Evolutionary conservation across 2,329 filamentous ascomycete species (phyloP).

Genomic region (Colletotrichum endophyticum): DNA sequence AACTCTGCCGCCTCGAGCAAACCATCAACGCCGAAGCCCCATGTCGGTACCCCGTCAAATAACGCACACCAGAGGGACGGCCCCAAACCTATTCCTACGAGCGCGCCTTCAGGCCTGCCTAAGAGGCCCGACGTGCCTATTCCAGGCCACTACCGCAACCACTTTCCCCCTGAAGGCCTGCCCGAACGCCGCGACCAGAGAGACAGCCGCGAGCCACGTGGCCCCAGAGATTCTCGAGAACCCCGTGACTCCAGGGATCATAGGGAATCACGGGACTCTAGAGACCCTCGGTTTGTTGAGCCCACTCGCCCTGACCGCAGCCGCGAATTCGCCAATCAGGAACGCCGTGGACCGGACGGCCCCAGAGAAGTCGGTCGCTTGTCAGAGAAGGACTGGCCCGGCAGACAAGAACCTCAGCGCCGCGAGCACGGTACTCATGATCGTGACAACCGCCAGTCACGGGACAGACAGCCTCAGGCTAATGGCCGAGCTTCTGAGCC

Average conservation of each 20-base stretch:
- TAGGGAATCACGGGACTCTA: conserved; percentile 36
- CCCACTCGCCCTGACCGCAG: conserved; percentile 43
- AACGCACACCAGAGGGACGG: conserved; percentile 31
- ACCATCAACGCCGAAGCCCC: conserved; percentile 30
- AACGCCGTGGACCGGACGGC: conserved; percentile 47
- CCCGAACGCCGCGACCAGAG: conserved; percentile 27
- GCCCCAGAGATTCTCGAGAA: conserved; percentile 31
- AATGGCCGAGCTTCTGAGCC: conserved; percentile 29
- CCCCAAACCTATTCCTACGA: conserved; percentile 37
- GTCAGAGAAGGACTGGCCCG: conserved; percentile 43
- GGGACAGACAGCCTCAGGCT: conserved; percentile 36
- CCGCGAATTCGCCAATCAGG: conserved; percentile 44
- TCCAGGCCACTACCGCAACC: conserved; percentile 52
- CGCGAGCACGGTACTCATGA: conserved; percentile 42
- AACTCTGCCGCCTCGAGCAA: conserved; percentile 25
- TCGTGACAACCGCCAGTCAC: conserved; percentile 33
- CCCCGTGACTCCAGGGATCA: conserved; percentile 24
- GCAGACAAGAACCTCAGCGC: conserved; percentile 32
- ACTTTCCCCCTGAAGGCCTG: conserved; percentile 36
- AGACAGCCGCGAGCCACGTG: conserved; percentile 35
- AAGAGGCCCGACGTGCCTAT: conserved; percentile 64
- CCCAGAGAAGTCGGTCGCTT: conserved; percentile 38
- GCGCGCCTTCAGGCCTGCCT: conserved; percentile 45
- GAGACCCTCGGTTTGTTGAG: conserved; percentile 44
- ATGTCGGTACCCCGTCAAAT: conserved; percentile 9